These are phyloP conservation scores for bread wheat (Triticum aestivum) DNA, from an alignment of 176 grass and related monocot species.

Conservation along the genomic window IWGSC_CS_RefSeq_v2.1 NC_057809.1:489161177-489161676, in stretches of 20 bases:
- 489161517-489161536: background rate
- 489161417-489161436: background rate
- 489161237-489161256: too few relatives aligned
- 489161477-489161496: background rate
- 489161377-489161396: background rate
- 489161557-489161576: background rate
- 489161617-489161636: conserved; percentile 42
- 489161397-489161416: background rate
- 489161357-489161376: too few relatives aligned
- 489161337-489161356: too few relatives aligned
- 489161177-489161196: too few relatives aligned
- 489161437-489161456: background rate
- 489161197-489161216: too few relatives aligned
- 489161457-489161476: background rate
- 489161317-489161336: too few relatives aligned
- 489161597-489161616: background rate
- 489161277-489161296: too few relatives aligned
- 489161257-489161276: too few relatives aligned
- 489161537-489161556: background rate
- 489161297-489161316: too few relatives aligned
- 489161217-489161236: too few relatives aligned
- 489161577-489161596: background rate
- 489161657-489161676: background rate
- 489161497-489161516: background rate
- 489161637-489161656: conserved; percentile 8